Base-by-base conservation (phyloP, 805 yeast species). In the Zygosaccharomyces bailii region DNA sequence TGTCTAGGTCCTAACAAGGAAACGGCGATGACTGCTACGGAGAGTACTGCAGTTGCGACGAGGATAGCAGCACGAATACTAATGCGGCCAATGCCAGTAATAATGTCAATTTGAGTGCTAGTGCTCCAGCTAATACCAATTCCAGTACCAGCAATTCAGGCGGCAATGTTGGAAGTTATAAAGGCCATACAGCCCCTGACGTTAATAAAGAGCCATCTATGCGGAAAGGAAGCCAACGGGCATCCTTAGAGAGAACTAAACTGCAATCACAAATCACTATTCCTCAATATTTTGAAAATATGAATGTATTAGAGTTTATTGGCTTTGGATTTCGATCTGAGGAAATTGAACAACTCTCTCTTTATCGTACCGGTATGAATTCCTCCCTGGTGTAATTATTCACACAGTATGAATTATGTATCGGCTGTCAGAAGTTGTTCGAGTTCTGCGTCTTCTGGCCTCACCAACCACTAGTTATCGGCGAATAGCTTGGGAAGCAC, bases 131-230 rank as follows among this genome's bases (percentile, higher is more conserved):
- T n/a, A n/a, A n/a, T n/a, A n/a, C n/a, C n/a, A n/a, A n/a, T n/a
- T n/a, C n/a, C n/a, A n/a, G n/a, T n/a, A n/a, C 25, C 6, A 23
- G 9, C 6, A 23, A 23, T 9, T 6, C 6, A 9, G 25, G 6
- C 9, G 25, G 8, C 25, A 23, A 23, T 23, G 25, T 6, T 6
- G 9, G n/a, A n/a, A n/a, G 25, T 9, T 6, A 23, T 9, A 23
- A 23, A 6, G 9, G 9, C 8, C 25, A 23, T 23, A 9, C 25
- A 51, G 2, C 55, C 51, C 18, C 49, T 27, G 34, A 31, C 36
- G 14, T 33, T 33, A 33, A 14, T 6, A 33, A 33, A 33, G 36
- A 33, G 36, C 21, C 36, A 13, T n/a, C n/a, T 14, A n/a, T n/a
- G n/a, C n/a, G n/a, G n/a, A n/a, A 33, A 33, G 36, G 18, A 11